Evolutionary conservation across 2,329 filamentous ascomycete genomes (phyloP).

Genomic region (Exophiala viscosa): DNA sequence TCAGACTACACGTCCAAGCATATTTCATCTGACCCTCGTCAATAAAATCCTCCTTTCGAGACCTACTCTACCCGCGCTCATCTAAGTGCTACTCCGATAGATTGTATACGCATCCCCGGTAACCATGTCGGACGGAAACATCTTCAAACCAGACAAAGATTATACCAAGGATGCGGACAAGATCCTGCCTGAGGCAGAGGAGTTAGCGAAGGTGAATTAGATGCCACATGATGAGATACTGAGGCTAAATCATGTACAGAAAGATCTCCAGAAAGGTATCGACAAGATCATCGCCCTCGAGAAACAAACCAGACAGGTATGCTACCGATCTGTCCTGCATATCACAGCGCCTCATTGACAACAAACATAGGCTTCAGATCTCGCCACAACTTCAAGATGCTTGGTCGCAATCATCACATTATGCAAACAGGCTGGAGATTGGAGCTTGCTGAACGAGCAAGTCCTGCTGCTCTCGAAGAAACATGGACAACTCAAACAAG

Average conservation of each 20-base stretch:
- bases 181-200: constrained; percentile 83
- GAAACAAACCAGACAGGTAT: constrained; percentile 95
- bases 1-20: neutral
- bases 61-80: neutral
- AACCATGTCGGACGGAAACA: constrained; percentile 73
- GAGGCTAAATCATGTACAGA: constrained; percentile 33
- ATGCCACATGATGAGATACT: neutral
- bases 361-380: constrained; percentile 73
- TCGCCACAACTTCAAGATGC: constrained; percentile 87
- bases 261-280: constrained; percentile 69
- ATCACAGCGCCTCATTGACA: constrained; percentile 13
- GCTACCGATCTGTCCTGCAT: constrained; percentile 13
- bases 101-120: constrained; percentile 27
- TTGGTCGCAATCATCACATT: constrained; percentile 86
- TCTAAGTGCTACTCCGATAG: neutral
- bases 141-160: constrained; percentile 96
- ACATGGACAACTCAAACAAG: constrained; percentile 98
- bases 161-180: constrained; percentile 94
- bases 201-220: constrained; percentile 71
- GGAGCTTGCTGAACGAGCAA: constrained; percentile 94
- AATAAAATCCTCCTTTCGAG: neutral
- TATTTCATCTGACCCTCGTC: neutral
- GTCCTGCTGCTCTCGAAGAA: constrained; percentile 96
- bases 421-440: constrained; percentile 89
- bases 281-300: constrained; percentile 90